phyloP scores from a whole-genome alignment of 495 filamentous ascomycete species.

The Filosporella fistucella region DNA sequence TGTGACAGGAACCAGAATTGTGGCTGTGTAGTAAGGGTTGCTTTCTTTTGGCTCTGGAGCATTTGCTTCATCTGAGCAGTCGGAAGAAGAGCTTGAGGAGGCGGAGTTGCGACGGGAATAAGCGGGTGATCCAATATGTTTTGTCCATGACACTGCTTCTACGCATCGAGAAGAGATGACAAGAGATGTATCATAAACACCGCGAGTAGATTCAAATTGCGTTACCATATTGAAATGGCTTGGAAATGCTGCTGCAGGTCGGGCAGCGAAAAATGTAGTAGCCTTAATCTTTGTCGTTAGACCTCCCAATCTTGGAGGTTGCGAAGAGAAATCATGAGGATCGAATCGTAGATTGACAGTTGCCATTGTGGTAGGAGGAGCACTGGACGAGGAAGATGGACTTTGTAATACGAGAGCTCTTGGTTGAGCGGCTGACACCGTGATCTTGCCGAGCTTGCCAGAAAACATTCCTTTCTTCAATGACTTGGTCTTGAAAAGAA shows the following conservation, averaged over 20 bases:
- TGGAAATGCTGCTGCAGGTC: constrained; percentile 43
- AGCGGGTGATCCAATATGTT: constrained; percentile 8
- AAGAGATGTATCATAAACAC: constrained; percentile 61
- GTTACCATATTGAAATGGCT: constrained; percentile 48
- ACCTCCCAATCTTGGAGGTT: constrained; percentile 63
- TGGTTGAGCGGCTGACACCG: constrained; percentile 71
- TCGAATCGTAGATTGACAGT: constrained; percentile 66
- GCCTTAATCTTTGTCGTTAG: constrained; percentile 69
- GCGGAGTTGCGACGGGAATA: constrained; percentile 47
- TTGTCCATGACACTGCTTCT: constrained; percentile 59
- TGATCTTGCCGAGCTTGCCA: constrained; percentile 67
- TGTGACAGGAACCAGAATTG: constrained; percentile 67
- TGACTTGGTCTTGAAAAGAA: constrained; percentile 67
- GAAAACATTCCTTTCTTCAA: constrained; percentile 76
- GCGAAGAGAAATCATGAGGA: constrained; percentile 49
- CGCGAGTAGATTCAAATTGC: constrained; percentile 45
- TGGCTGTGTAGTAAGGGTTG: constrained; percentile 58
- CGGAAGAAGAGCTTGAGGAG: constrained; percentile 17
- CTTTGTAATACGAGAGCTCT: constrained; percentile 55
- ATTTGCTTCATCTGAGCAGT: constrained; percentile 11
- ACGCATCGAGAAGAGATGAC: constrained; percentile 63
- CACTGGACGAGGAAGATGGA: constrained; percentile 31
- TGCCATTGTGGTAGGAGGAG: constrained; percentile 50
- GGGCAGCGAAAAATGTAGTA: constrained; percentile 64
- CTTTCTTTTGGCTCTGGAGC: constrained; percentile 16